Percentiles rank a stretch among this genome's conserved stretches.
These are phyloP conservation scores for Pseudocercospora ulei DNA, from an alignment of 2,329 filamentous ascomycete species.

Conservation along the genomic window DNA sequence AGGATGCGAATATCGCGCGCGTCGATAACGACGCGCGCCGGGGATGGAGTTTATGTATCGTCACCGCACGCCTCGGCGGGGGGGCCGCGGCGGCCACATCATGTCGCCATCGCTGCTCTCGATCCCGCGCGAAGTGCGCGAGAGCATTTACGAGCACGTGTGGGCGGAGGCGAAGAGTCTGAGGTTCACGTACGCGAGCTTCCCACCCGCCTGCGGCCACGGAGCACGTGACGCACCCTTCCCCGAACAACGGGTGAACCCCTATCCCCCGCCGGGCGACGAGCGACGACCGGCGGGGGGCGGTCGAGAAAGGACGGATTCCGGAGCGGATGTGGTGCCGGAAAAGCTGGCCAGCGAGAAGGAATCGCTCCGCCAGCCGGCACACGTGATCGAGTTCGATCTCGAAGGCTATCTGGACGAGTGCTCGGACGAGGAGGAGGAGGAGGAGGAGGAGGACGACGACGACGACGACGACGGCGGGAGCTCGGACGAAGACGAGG, in stretches of 20 bases:
- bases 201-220: not conserved
- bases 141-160: constrained; percentile 14
- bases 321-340: not conserved
- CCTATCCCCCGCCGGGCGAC: constrained; percentile 6
- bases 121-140: constrained; percentile 16
- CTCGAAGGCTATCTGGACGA: constrained; percentile 1
- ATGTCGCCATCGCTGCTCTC: constrained; percentile 7
- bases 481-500: constrained; percentile 5
- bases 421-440: not conserved
- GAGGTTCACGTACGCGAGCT: constrained; percentile 1
- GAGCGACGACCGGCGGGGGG: not conserved
- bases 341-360: not conserved
- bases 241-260: constrained; percentile 3
- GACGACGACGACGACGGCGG: not conserved
- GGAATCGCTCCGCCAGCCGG: not conserved
- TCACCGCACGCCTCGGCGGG: too few relatives aligned
- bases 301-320: not conserved
- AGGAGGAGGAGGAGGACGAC: not conserved
- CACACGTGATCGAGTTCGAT: constrained; percentile 2
- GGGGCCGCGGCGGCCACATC: too few relatives aligned
- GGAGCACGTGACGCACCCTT: constrained; percentile 1
- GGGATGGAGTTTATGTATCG: not conserved
- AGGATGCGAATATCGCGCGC: too few relatives aligned
- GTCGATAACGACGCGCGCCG: too few relatives aligned
- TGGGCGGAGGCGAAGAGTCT: constrained; percentile 6